Evolutionary conservation across 2,329 filamentous ascomycete genomes (phyloP), one percentile per base, ranked within the genome.

Genomic region (Cladorrhinum sp.): DNA sequence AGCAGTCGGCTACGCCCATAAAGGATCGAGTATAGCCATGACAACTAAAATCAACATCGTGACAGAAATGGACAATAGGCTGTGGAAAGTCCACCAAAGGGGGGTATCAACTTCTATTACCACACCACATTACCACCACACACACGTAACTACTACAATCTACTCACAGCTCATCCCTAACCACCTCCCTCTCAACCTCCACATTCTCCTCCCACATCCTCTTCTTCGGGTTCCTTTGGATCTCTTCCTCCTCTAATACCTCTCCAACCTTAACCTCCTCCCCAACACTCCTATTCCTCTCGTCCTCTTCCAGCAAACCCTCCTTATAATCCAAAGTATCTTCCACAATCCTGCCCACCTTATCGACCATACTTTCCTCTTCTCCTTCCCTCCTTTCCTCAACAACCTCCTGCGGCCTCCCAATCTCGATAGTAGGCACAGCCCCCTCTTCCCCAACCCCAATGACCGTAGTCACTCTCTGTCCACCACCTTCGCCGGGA

Each of bases 161-260:
- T 13, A 10, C n/a, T 67, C 61, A 73, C 41, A 73, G 59, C 61
- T 73, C 72, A 62, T 73, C 70, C 61, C 68, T 68, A 10, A 62
- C 36, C 49, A 36, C 66, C 8, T 65, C 36, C 58, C 65, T 66
- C 27, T 59, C 62, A 1, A 45, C 65, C 55, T 66, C 68, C 7
- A 64, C 62, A 12, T 66, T 61, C 60, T 83, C 83, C 65, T 86
- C 83, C 77, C 83, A 85, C 74, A 81, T 81, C 74, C 83, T 81
- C 76, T 87, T 87, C 76, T 81, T 86, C 6, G 83, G 82, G 70
- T 87, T 87, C 25, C 71, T 68, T 24, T 64, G 68, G 23, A 71
- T 64, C 22, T 71, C 71, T 16, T 60, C 36, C 38, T 55, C 41
- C 69, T 55, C 71, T 72, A 16, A 69, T 71, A 76, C 63, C 20